Evolutionary conservation across 2,329 filamentous ascomycete genomes (phyloP).

Genomic region (Tolypocladium tundrense): DNA sequence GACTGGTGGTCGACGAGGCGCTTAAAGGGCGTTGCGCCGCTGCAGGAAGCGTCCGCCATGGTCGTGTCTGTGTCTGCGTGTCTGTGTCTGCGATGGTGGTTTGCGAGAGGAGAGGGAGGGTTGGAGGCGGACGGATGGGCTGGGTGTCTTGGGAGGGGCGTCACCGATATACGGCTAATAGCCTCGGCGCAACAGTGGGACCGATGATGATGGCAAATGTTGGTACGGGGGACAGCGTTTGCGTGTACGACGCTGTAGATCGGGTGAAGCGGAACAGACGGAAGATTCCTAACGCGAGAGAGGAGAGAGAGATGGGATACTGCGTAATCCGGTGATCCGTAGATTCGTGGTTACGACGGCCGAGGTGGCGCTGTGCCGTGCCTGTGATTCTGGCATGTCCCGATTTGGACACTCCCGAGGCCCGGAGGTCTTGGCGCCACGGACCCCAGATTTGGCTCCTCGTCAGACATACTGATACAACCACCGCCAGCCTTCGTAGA

Average conservation of each 20-base stretch:
- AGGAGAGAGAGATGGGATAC: neutral
- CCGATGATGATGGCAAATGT: neutral
- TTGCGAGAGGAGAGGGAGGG: neutral
- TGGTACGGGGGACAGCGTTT: neutral
- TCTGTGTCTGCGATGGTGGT: neutral
- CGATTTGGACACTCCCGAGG: neutral
- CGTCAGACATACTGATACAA: neutral
- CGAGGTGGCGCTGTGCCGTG: neutral
- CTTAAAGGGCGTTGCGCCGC: constrained; percentile 32
- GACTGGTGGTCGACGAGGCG: constrained; percentile 30
- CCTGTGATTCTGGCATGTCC: neutral
- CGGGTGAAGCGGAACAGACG: neutral
- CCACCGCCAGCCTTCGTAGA: too few relatives aligned
- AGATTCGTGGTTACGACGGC: neutral
- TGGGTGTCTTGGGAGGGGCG: neutral
- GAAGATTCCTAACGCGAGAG: neutral
- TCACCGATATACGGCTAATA: neutral
- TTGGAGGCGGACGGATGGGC: neutral
- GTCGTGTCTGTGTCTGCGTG: neutral
- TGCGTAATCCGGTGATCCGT: neutral
- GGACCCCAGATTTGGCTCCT: neutral
- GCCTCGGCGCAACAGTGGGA: neutral
- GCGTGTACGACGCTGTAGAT: neutral
- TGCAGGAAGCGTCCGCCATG: constrained; percentile 32
- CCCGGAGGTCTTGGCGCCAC: neutral